Base-by-base conservation (phyloP, 2,329 filamentous ascomycete genomes). In the Curvularia eragrostidis region DNA sequence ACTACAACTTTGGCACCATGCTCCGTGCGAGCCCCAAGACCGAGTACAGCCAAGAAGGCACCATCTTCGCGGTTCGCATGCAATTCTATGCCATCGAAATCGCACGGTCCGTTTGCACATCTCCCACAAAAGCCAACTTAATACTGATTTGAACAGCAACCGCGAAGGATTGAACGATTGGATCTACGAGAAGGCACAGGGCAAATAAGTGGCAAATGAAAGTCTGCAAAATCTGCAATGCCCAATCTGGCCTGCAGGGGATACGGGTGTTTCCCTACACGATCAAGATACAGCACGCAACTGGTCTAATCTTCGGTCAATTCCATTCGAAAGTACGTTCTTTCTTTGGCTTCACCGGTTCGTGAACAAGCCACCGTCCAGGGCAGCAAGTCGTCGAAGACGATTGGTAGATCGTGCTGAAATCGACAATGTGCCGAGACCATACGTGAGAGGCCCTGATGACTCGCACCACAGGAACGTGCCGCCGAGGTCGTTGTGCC, bases 1-100 rank as follows among this genome's bases (percentile, higher is more conserved):
- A 99, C 79, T 99, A 89, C 84, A 99, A 97, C 83, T 99, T 97
- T 78, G 95, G 95, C 54, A 97, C 95, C 32, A 93, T 99, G 85
- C 77, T 99, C 69, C 87, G 95, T 56, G 84, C 86, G 56, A 91
- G 85, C 72, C 85, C 92, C 36, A 91, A 90, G 69, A 87, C 79
- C 52, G 94, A 97, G 78, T 98, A 99, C 76, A 91, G 89, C 52
- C 84, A 96, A 80, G 83, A 96, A 55, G 91, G 89, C 53, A 97
- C 93, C 3, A 97, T 99, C 52, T 98, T 99, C 70, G 93, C 82
- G 80, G 88, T 85, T 80, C 82, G 89, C 58, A 93, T 93, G 89
- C 89, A 92, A 73, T 93, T 93, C 76, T 93, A 93, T 71, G 91
- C 91, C 32, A 81, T 93, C 60, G 90, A 92, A 74, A 91, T 89